Evolutionary conservation across 148 eudicot species (phyloP).

Genomic region (Chenopodium quinoa): DNA sequence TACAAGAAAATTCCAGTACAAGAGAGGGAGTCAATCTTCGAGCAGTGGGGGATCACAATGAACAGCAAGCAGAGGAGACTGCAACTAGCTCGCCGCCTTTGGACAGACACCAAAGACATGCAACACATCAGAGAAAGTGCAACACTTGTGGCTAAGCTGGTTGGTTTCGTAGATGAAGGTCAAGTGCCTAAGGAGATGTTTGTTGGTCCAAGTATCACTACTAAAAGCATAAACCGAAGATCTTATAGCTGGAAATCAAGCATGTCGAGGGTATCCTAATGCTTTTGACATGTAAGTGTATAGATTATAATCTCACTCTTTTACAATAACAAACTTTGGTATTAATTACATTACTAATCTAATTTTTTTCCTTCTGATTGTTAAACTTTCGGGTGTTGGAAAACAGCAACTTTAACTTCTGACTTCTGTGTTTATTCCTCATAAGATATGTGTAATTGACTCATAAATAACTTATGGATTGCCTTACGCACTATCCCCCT

Average conservation of each 20-base stretch:
- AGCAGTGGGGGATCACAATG: conserved; percentile 72
- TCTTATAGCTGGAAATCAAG: conserved; percentile 57
- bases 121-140: conserved; percentile 76
- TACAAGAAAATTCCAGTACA: conserved; percentile 53
- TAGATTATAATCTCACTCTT: background rate
- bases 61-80: conserved; percentile 70
- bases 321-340: background rate
- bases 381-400: background rate
- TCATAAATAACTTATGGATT: too few relatives aligned
- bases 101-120: conserved; percentile 69
- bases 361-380: background rate
- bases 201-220: conserved; percentile 62
- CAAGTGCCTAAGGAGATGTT: conserved; percentile 79
- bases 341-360: background rate
- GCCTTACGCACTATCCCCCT: too few relatives aligned
- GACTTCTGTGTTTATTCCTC: background rate
- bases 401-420: background rate
- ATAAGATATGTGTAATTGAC: background rate
- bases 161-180: conserved; percentile 53
- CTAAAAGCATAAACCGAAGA: conserved; percentile 36
- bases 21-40: conserved; percentile 57
- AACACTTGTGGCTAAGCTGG: conserved; percentile 63
- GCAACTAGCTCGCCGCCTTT: conserved; percentile 51
- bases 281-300: background rate
- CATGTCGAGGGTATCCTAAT: conserved; percentile 20